Percentiles rank a stretch among this genome's conserved stretches.
Evolutionary conservation across 2,329 filamentous ascomycete species (phyloP).

Genomic region (Trichoderma harzianum): DNA sequence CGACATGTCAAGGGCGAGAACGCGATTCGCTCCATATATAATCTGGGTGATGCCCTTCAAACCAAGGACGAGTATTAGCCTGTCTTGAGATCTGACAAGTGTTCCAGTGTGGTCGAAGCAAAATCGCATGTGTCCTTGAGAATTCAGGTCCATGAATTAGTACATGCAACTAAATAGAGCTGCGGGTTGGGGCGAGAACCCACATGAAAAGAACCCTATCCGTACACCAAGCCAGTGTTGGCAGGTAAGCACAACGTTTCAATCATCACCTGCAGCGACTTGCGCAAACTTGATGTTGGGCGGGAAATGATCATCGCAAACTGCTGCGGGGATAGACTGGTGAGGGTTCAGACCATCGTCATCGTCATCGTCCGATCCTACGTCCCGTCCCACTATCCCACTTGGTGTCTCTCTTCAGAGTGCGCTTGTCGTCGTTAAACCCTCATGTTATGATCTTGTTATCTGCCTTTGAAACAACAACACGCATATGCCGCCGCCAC

Average conservation of each 20-base stretch:
- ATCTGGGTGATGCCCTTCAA: slow-evolving; percentile 59
- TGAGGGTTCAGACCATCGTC: slow-evolving; percentile 53
- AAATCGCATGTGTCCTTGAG: slow-evolving; percentile 44
- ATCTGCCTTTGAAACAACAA: slow-evolving; percentile 55
- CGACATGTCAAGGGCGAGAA: slow-evolving; percentile 58
- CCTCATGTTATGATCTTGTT: slow-evolving; percentile 65
- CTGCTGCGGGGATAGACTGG: slow-evolving; percentile 56
- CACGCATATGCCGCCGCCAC: slow-evolving; percentile 67
- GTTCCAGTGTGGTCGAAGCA: slow-evolving; percentile 41
- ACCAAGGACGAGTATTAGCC: slow-evolving; percentile 47
- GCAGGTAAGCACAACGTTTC: slow-evolving; percentile 69
- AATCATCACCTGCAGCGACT: slow-evolving; percentile 61
- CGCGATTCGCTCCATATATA: slow-evolving; percentile 62
- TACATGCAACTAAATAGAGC: neutral
- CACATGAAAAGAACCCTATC: slow-evolving; percentile 73
- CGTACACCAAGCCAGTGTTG: slow-evolving; percentile 65
- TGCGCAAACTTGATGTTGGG: slow-evolving; percentile 55
- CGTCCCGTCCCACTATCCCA: slow-evolving; percentile 40
- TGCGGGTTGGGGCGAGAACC: slow-evolving; percentile 26
- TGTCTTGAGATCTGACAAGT: slow-evolving; percentile 42
- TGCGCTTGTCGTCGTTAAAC: slow-evolving; percentile 61
- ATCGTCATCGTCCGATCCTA: slow-evolving; percentile 28
- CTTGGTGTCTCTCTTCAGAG: slow-evolving; percentile 56
- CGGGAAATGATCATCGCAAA: slow-evolving; percentile 47
- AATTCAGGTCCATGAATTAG: slow-evolving; percentile 17